These are phyloP conservation scores for Penstemon davidsonii DNA, from an alignment of 257 asterid genomes.

Conservation along the genomic window DNA sequence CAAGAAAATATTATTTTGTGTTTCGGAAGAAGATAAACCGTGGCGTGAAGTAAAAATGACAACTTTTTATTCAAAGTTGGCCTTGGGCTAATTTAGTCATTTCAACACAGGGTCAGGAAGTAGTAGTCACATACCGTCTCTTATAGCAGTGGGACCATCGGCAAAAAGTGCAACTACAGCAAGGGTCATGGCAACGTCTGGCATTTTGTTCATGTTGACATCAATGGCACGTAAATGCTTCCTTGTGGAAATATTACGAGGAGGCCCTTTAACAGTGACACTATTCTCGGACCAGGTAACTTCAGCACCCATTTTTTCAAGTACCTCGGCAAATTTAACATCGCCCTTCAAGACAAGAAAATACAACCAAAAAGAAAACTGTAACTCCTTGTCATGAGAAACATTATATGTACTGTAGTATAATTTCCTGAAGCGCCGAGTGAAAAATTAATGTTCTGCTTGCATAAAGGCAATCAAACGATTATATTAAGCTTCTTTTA, in stretches of 20 bases:
- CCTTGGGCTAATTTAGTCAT: background rate
- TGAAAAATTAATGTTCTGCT: too few relatives aligned
- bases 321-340: slow-evolving; percentile 96
- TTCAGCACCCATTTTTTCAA: slow-evolving; percentile 91
- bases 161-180: slow-evolving; percentile 97
- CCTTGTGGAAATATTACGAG: slow-evolving; percentile 54
- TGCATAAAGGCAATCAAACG: too few relatives aligned
- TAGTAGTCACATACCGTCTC: slow-evolving; percentile 66
- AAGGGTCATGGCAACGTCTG: slow-evolving; percentile 99
- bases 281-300: slow-evolving; percentile 95
- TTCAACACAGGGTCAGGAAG: background rate
- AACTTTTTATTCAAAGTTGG: too few relatives aligned
- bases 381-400: slow-evolving; percentile 4
- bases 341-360: slow-evolving; percentile 61
- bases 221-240: slow-evolving; percentile 77
- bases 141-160: slow-evolving; percentile 88
- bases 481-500: too few relatives aligned
- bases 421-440: background rate
- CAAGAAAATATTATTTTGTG: background rate
- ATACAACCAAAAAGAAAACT: slow-evolving; percentile 2
- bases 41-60: background rate
- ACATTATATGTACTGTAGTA: background rate
- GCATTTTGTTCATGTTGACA: slow-evolving; percentile 97
- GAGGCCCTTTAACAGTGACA: slow-evolving; percentile 91
- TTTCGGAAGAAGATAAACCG: too few relatives aligned